phyloP scores from a whole-genome alignment of 345 rosid species.

The Psidium guajava region DNA sequence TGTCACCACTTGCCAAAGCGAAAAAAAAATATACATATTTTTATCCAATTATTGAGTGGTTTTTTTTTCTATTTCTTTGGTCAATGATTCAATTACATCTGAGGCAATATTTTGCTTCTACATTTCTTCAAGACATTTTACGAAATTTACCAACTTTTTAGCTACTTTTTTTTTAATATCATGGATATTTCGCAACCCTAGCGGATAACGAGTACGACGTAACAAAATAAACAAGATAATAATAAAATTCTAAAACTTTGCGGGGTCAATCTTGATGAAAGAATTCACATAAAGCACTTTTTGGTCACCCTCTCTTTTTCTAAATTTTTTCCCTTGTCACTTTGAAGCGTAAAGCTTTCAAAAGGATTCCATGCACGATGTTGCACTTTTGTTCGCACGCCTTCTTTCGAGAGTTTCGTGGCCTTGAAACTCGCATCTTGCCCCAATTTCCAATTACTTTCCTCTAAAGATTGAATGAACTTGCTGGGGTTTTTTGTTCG shows the following conservation, averaged over 20 bases:
- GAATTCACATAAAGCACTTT: neutral
- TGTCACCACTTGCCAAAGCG: neutral
- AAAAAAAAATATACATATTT: neutral
- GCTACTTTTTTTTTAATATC: neutral
- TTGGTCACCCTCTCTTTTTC: neutral
- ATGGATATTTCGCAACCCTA: neutral
- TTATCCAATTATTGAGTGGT: neutral
- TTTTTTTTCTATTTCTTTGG: neutral
- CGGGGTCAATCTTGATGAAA: neutral
- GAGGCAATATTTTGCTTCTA: neutral
- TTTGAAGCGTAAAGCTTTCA: neutral
- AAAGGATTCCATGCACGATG: neutral
- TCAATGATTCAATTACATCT: neutral
- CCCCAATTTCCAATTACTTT: neutral
- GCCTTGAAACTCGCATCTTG: neutral
- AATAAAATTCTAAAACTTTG: neutral
- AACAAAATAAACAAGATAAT: neutral
- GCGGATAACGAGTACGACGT: neutral
- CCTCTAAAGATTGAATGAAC: neutral
- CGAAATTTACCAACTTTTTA: neutral
- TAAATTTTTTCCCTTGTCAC: neutral
- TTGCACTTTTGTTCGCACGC: neutral
- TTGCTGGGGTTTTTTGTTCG: neutral
- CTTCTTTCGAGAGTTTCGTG: neutral
- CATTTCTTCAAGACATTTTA: too few species aligned